Evolutionary conservation across 768 basidiomycete genomes (phyloP), one percentile per base, ranked within the genome.

Genomic region (Leccinum aurantiacum): DNA sequence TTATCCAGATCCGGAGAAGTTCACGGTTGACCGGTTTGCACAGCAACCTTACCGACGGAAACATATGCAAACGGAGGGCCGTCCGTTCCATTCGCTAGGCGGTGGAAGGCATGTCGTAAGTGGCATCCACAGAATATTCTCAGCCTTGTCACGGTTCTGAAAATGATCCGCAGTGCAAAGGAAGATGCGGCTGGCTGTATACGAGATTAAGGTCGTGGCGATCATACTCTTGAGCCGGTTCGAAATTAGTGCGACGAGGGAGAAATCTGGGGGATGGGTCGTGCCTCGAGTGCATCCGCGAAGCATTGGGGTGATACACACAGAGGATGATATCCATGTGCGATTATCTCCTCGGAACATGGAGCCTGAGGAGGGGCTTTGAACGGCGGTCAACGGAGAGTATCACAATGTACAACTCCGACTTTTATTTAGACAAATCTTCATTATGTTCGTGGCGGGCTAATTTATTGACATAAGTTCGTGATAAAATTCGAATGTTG

Each of bases 141-240:
- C 38, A n/a, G 33, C 17, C 0, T 3, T 13, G 38, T 19, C 6
- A 1, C 10, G 4, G 0, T 49, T 22, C 47, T 60, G 2, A 65
- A 6, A 22, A 31, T 35, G 48, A 9, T 13, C 1, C 17, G 1
- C 9, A 69, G 68, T 69, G 67, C 62, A 69, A 69, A 17, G 68
- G 68, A 13, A 57, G 69, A 44, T 69, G 25, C 25, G 67, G 69
- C 31, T 71, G 7, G 62, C 68, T 0, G 10, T 69, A 7, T 69
- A 71, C 58, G 57, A 66, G 19, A 69, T 71, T 0, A 69, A 71
- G 50, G 50, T 57, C 9, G 38, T 60, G 10, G 10, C 59, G 33
- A 53, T 69, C 3, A 66, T 71, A 35, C 49, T 71, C 24, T 47
- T 69, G 4, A 44, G 46, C n/a, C 38, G 2, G 31, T 69, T 69